Conservation (phyloP, 257 asterid genomes). For the Solanum chiquidenum region DNA sequence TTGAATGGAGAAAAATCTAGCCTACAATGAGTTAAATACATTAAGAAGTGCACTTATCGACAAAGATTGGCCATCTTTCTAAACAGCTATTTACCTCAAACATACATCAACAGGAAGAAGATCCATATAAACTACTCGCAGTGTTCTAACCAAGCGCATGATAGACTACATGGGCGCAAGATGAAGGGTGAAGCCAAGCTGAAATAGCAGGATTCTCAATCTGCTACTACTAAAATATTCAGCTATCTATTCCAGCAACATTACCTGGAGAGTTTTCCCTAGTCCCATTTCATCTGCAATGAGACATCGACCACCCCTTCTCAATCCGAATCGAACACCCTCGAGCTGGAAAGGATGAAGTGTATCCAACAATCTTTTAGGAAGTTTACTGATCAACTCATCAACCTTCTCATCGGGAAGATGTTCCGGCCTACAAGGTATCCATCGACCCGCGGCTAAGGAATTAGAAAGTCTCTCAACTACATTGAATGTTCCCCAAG, state of each 20-base stretch:
- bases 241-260: background rate
- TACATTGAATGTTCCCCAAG: constrained; percentile 79
- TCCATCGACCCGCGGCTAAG: constrained; percentile 49
- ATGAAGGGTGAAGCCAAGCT: background rate
- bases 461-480: constrained; percentile 68
- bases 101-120: background rate
- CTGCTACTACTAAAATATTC: background rate
- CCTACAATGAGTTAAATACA: background rate
- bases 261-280: constrained; percentile 93
- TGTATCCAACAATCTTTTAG: constrained; percentile 41
- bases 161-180: background rate
- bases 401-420: constrained; percentile 75
- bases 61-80: background rate
- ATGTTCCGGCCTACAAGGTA: constrained; percentile 87
- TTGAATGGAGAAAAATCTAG: background rate
- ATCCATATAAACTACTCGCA: background rate
- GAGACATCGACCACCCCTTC: constrained; percentile 95
- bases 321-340: constrained; percentile 76
- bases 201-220: background rate
- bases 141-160: background rate
- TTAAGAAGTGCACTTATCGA: background rate
- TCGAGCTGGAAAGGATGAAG: constrained; percentile 88
- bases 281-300: constrained; percentile 99
- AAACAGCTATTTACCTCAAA: background rate
- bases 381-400: constrained; percentile 57